Conservation (phyloP, 257 asterid species). For the Penstemon barbatus region DNA sequence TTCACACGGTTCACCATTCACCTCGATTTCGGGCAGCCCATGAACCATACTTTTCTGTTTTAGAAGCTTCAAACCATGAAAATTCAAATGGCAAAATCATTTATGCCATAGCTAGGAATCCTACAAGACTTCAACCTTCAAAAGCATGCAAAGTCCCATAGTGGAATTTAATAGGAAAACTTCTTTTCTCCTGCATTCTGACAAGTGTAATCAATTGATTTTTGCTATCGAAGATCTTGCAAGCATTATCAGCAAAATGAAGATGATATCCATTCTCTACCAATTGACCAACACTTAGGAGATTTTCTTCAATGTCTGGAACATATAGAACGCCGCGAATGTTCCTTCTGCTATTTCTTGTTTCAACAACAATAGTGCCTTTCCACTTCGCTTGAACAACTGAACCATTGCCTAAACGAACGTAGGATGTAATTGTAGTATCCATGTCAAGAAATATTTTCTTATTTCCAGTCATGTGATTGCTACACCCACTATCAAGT, state of each 20-base stretch:
- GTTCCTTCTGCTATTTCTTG: background rate
- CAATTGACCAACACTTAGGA: background rate
- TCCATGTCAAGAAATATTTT: background rate
- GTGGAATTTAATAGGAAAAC: background rate
- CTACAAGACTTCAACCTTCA: background rate
- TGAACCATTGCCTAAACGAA: no score
- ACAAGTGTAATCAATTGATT: background rate
- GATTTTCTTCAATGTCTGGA: background rate
- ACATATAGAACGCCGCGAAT: background rate
- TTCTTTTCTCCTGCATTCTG: background rate
- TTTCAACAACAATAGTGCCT: no score
- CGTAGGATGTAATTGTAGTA: background rate
- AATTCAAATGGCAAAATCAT: background rate
- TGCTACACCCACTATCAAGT: constrained; percentile 1
- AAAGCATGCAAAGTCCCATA: background rate
- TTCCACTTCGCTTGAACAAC: background rate
- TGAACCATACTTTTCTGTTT: background rate
- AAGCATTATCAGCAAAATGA: background rate
- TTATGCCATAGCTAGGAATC: background rate
- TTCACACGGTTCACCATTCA: background rate
- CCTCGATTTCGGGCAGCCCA: no score
- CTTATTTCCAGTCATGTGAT: background rate
- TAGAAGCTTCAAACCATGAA: background rate
- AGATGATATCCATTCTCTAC: background rate
- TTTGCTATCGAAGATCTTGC: background rate